Base-by-base conservation (phyloP, 805 yeast species). In the Starmerella bombi region DNA sequence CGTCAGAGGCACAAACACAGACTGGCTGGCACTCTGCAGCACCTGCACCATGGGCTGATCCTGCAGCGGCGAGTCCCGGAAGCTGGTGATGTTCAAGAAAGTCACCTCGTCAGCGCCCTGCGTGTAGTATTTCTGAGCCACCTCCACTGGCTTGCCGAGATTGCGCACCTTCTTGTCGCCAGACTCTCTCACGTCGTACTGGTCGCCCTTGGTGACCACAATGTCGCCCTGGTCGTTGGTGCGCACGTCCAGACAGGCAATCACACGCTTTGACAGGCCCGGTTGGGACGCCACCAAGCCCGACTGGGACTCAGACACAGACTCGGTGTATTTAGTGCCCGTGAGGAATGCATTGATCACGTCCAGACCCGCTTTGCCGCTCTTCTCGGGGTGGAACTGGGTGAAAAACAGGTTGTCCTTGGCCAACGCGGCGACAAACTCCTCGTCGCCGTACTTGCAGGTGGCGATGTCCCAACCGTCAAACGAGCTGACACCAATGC, bases 61-160 rank as follows among this genome's bases (percentile, higher is more conserved):
- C 45, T 70, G 74, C 35, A 88, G 60, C 2, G 99, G 99, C 25
- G 93, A 84, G 61, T 86, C 83, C 59, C 97, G 72, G 64, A 91
- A 91, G 3, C 96, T 85, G 0, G 98, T 93, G 52, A 91, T 91
- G 57, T 91, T 91, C 50, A 91, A 68, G 53, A 91, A 91, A 0
- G 97, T 88, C 25, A 91, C 76, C 60, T 91, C 99, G 58, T 91
- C 99, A 0, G 98, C 97, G 22, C 99, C 98, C 62, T 91, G 96
- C 29, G 69, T 63, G 55, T 82, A 91, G 58, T 91, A 91, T 53
- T 76, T 77, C 50, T 84, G 79, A 2, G 98, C 98, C 59, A 91
- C 65, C 55, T 83, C 83, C 0, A 91, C 95, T 1, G 99, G 99
- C 59, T 93, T 91, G 15, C 99, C 99, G 44, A 91, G 66, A 57